Conservation (phyloP, 2,329 filamentous ascomycete species). For the Aureobasidium sp. region DNA sequence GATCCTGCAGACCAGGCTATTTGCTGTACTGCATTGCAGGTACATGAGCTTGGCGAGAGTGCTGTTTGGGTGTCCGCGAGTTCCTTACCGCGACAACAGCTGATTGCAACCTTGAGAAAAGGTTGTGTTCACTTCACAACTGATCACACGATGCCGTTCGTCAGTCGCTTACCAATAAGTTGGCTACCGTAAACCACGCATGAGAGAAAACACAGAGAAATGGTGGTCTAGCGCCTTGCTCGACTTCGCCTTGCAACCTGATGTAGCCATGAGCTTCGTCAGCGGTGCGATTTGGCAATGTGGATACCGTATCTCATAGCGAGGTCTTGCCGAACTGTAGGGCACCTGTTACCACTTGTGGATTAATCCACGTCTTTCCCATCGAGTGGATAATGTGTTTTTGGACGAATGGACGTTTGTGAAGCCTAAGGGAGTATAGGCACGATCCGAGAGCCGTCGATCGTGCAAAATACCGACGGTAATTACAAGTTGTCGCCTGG, state of each 20-base stretch:
- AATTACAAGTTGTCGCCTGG: background rate
- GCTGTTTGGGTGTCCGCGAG: background rate
- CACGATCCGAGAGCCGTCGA: constrained; percentile 1
- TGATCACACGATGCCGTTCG: background rate
- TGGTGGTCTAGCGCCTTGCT: background rate
- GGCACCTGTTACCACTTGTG: background rate
- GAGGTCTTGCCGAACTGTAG: background rate
- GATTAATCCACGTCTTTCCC: background rate
- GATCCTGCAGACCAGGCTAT: background rate
- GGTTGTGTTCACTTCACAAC: too few relatives aligned
- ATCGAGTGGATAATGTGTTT: background rate
- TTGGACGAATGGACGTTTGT: background rate
- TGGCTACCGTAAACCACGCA: background rate
- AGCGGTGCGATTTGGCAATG: background rate
- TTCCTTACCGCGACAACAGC: background rate
- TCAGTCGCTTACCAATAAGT: background rate
- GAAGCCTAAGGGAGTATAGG: background rate
- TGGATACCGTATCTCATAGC: background rate
- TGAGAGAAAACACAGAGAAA: background rate
- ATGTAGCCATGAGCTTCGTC: background rate
- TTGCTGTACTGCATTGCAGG: background rate
- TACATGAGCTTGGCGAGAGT: background rate
- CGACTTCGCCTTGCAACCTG: background rate
- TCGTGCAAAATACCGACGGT: background rate
- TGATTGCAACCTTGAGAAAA: background rate